Evolutionary conservation across 805 yeast genomes (phyloP).

Genomic region (Candida tallmaniae): DNA sequence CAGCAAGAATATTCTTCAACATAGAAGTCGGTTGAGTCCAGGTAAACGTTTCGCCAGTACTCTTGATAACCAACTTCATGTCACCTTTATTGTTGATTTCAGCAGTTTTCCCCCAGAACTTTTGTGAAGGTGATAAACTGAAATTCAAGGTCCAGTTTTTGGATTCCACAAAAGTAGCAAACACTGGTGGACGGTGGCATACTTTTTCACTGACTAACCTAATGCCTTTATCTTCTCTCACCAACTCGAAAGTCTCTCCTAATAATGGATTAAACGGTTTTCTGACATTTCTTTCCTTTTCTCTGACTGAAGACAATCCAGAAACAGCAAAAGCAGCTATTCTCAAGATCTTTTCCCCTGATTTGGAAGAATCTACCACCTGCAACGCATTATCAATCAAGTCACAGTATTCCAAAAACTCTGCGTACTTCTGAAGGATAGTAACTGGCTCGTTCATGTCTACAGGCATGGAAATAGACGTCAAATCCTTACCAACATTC

Average conservation of each 20-base stretch:
- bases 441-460: slow-evolving; percentile 89
- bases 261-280: slow-evolving; percentile 94
- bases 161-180: slow-evolving; percentile 77
- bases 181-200: slow-evolving; percentile 77
- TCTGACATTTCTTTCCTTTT: slow-evolving; percentile 69
- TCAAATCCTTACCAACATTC: slow-evolving; percentile 87
- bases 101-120: slow-evolving; percentile 92
- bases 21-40: slow-evolving; percentile 84
- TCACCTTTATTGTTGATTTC: slow-evolving; percentile 78
- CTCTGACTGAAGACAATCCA: slow-evolving; percentile 63
- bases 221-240: slow-evolving; percentile 75
- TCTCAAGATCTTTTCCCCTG: slow-evolving; percentile 57
- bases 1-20: slow-evolving; percentile 84
- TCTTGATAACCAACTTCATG: slow-evolving; percentile 50
- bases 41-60: slow-evolving; percentile 66
- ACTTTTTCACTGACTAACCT: slow-evolving; percentile 83
- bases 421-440: slow-evolving; percentile 74
- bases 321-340: slow-evolving; percentile 83
- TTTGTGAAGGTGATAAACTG: slow-evolving; percentile 72
- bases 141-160: slow-evolving; percentile 64
- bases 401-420: slow-evolving; percentile 70
- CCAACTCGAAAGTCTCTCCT: slow-evolving; percentile 90
- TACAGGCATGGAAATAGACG: slow-evolving; percentile 89
- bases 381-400: slow-evolving; percentile 60
- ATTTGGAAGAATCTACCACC: slow-evolving; percentile 36